phyloP scores from a whole-genome alignment of 306 rosid species.

The Ochetophila trinervis region DNA sequence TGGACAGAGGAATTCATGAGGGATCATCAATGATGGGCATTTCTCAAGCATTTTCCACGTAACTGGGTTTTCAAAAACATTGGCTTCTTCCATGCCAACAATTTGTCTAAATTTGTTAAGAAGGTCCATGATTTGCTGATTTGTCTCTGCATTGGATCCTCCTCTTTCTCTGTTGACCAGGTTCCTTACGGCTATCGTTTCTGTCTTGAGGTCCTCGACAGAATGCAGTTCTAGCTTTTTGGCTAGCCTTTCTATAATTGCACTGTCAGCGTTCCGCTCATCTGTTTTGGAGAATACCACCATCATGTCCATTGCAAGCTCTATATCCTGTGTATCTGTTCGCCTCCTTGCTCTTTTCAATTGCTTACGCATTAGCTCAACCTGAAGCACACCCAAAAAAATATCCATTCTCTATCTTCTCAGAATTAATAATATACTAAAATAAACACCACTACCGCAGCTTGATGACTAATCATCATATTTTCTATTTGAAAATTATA shows the following conservation, averaged over 20 bases:
- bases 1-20: constrained; percentile 81
- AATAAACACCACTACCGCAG: constrained; percentile 5
- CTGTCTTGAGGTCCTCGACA: constrained; percentile 53
- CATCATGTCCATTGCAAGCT: constrained; percentile 80
- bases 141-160: constrained; percentile 41
- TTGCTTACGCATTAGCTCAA: constrained; percentile 64
- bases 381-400: constrained; percentile 35
- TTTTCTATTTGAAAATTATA: not conserved
- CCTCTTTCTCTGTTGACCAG: constrained; percentile 53
- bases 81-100: constrained; percentile 65
- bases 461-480: not conserved
- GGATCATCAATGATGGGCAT: constrained; percentile 63
- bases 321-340: constrained; percentile 73
- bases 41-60: constrained; percentile 44
- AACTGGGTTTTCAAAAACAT: constrained; percentile 42
- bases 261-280: constrained; percentile 58
- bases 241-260: constrained; percentile 61
- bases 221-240: constrained; percentile 54
- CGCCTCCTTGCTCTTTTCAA: constrained; percentile 64
- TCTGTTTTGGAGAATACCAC: constrained; percentile 53
- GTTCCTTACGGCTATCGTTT: constrained; percentile 48
- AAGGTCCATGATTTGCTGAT: constrained; percentile 43
- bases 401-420: not conserved
- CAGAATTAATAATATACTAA: not conserved
- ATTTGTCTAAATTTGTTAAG: constrained; percentile 61